Base-by-base conservation (phyloP, 257 asterid species). In the Solanum etuberosum region DNA sequence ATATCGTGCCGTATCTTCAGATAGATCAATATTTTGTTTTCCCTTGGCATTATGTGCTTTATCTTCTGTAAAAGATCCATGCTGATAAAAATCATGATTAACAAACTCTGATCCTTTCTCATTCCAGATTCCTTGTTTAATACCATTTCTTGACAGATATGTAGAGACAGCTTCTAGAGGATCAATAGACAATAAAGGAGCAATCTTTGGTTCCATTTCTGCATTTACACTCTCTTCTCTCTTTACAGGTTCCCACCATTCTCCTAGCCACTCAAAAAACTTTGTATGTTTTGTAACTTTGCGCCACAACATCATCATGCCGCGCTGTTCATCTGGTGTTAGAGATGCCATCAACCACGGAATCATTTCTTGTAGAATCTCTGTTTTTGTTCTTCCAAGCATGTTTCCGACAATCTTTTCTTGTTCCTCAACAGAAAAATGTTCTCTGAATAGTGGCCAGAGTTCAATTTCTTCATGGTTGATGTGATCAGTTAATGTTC, bases 161-260 rank as follows among this genome's bases (percentile, higher is more conserved):
- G 78, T 87, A 9, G 94, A 92, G 88, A 95, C 93, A 87, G 93
- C 89, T 93, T 94, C 97, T 86, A 93, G 85, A 34, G 96, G 95
- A 86, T 94, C 94, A 91, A 87, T 85, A 84, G 88, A 91, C 89
- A 88, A 67, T 76, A 88, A 76, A 71, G 91, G 87, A 90, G 90
- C 38, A 88, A 92, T 81, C 63, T 61, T 88, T n/a, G 92, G 89
- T 85, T 87, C 90, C 88, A 89, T 92, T 87, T 90, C 90, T 85
- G 87, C 89, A 71, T 83, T 87, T 83, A 93, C 86, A 68, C 81
- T 85, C 59, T 78, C 86, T 89, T 90, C 88, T 88, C 88, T 90
- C 40, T 93, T 85, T 92, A 93, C 90, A 84, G 93, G 96, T 72
- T 93, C 95, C 95, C 99, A 93, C 99, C 98, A 96, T 87, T 96